Evolutionary conservation across 2,329 filamentous ascomycete species (phyloP), one percentile per base, ranked within the genome.

Genomic region (Coniochaeta sp.): DNA sequence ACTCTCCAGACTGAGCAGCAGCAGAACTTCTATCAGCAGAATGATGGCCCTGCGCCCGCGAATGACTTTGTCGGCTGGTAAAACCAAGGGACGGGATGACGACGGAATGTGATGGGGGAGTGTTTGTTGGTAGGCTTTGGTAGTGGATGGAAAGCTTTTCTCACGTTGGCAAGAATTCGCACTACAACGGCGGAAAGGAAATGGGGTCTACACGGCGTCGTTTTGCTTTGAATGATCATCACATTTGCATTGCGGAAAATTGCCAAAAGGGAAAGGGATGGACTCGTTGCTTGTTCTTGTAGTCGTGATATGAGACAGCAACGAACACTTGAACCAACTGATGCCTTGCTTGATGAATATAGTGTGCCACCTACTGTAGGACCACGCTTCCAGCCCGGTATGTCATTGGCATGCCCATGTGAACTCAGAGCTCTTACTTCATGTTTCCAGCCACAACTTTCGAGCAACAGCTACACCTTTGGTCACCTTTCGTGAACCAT

Each of bases 171-270:
- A 58, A 43, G 9, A 26, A 44, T 58, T 59, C 62, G 64, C 66
- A 65, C 62, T 60, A 62, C 63, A 62, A 60, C 60, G 60, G 58
- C 38, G 59, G 43, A 57, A 66, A 62, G 67, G 62, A 57, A 57
- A 67, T 66, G 24, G 66, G 67, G 65, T 60, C 64, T 62, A 67
- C 62, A 66, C 62, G 66, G 67, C 67, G 67, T 69, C 67, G 66
- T 64, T 63, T 65, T 67, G 38, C 38, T 58, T 58, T 58, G 36
- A 52, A 58, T 68, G 65, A 64, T 66, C 66, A 67, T 68, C 63
- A 57, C 59, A 63, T 64, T 67, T 67, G 64, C 64, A 68, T 69
- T 67, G 61, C 54, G 47, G 47, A 68, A 63, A 65, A 63, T 67
- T 44, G 66, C 65, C 63, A 64, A 64, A 60, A 63, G 65, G 64